These are phyloP conservation scores for Sugiyamaella lignohabitans DNA, from an alignment of 805 yeast species.

Conservation along the genomic window DNA sequence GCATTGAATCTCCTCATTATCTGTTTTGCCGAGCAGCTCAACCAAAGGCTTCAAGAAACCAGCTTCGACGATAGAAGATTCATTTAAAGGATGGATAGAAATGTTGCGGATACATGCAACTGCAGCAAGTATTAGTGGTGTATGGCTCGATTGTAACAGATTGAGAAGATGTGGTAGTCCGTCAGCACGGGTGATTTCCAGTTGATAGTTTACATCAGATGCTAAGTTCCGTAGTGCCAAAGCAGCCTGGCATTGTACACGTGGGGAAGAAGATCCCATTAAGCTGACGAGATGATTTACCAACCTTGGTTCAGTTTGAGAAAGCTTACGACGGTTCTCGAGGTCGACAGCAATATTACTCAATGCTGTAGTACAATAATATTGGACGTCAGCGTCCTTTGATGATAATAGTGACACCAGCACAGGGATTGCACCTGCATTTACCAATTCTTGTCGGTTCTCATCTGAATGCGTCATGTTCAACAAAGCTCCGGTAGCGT, in stretches of 20 bases:
- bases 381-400: conserved; percentile 93
- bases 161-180: conserved; percentile 93
- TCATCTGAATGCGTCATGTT: conserved; percentile 98
- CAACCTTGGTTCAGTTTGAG: conserved; percentile 87
- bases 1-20: conserved; percentile 94
- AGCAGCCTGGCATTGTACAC: conserved; percentile 98
- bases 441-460: conserved; percentile 91
- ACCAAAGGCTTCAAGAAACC: conserved; percentile 93
- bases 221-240: conserved; percentile 93
- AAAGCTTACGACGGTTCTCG: conserved; percentile 74
- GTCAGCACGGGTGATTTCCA: conserved; percentile 91
- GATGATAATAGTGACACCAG: conserved; percentile 79
- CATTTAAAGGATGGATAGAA: conserved; percentile 93
- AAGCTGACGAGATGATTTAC: conserved; percentile 80
- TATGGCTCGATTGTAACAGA: conserved; percentile 79
- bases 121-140: conserved; percentile 89
- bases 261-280: conserved; percentile 88
- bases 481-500: conserved; percentile 95
- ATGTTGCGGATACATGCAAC: conserved; percentile 98
- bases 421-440: conserved; percentile 98
- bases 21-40: conserved; percentile 62
- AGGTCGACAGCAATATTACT: conserved; percentile 97
- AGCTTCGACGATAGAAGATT: conserved; percentile 91
- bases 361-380: conserved; percentile 95
- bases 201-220: conserved; percentile 90